A percentile compares a stretch with the other conserved stretches of the same genome.
phyloP scores from a whole-genome alignment of 176 grass and related monocot species.

The Zoysia japonica region DNA sequence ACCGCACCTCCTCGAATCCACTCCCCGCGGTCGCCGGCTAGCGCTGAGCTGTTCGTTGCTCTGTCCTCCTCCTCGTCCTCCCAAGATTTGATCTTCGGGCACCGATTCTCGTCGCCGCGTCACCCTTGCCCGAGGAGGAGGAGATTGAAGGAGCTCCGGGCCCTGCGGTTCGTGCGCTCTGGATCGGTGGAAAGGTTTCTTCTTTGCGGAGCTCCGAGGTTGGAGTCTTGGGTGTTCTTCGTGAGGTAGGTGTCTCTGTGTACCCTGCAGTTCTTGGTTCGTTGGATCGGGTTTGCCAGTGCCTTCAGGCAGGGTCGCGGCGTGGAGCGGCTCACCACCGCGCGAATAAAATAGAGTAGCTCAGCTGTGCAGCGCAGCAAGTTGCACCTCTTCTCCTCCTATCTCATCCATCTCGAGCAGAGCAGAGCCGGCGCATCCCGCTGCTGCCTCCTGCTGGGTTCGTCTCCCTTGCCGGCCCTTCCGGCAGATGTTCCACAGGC shows the following conservation, averaged over 20 bases:
- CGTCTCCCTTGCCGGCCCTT: background rate
- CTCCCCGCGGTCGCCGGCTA: slow-evolving; percentile 29
- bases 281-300: background rate
- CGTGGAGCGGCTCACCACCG: too few species aligned
- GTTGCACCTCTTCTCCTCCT: background rate
- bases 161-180: slow-evolving; percentile 1
- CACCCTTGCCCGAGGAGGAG: background rate
- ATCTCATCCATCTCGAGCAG: background rate
- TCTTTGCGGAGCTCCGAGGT: slow-evolving; percentile 17
- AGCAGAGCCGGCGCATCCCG: background rate
- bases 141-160: background rate
- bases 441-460: background rate
- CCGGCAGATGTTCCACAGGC: background rate
- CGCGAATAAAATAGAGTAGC: background rate
- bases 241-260: background rate
- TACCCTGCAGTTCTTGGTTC: slow-evolving; percentile 1
- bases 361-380: background rate
- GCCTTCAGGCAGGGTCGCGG: too few species aligned
- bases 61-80: background rate
- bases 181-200: slow-evolving; percentile 22
- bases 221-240: slow-evolving; percentile 25
- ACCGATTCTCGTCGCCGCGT: background rate
- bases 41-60: slow-evolving; percentile 31
- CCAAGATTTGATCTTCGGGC: slow-evolving; percentile 42
- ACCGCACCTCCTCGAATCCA: slow-evolving; percentile 30